phyloP scores from a whole-genome alignment of 768 basidiomycete species.

The Tulasnella sp. region DNA sequence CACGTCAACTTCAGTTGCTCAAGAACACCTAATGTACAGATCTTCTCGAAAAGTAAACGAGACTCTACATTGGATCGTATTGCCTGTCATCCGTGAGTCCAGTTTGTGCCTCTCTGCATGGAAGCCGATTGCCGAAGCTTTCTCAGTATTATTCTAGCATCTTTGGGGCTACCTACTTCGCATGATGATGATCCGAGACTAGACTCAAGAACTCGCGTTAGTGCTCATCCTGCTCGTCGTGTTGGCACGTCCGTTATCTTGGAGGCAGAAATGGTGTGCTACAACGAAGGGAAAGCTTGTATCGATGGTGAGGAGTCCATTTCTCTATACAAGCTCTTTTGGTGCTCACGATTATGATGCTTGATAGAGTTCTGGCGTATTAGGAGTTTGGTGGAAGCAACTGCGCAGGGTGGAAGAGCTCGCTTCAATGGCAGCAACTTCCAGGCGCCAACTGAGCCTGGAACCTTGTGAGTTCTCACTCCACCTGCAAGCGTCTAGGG shows the following conservation, averaged over 20 bases:
- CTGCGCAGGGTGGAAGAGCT: constrained; percentile 44
- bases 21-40: constrained; percentile 42
- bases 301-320: constrained; percentile 53
- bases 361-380: constrained; percentile 79
- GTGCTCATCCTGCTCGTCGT: neutral
- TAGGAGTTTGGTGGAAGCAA: constrained; percentile 43
- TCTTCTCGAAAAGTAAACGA: constrained; percentile 81
- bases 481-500: too few relatives aligned
- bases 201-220: constrained; percentile 10
- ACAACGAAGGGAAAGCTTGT: constrained; percentile 39
- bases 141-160: constrained; percentile 41
- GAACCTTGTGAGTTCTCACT: neutral
- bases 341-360: too few relatives aligned
- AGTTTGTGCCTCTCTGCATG: too few relatives aligned
- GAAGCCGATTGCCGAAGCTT: too few relatives aligned
- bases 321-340: too few relatives aligned
- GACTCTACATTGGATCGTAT: constrained; percentile 69
- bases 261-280: constrained; percentile 90
- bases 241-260: constrained; percentile 31
- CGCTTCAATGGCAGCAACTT: neutral
- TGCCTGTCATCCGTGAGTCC: constrained; percentile 42
- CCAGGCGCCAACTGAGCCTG: neutral
- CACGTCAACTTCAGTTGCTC: constrained; percentile 48
- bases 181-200: neutral
- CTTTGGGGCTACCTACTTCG: constrained; percentile 38